A percentile compares a stretch with the other conserved stretches of the same genome.
Evolutionary conservation across 2,329 filamentous ascomycete genomes (phyloP).

Genomic region (Aspergillus proliferans): DNA sequence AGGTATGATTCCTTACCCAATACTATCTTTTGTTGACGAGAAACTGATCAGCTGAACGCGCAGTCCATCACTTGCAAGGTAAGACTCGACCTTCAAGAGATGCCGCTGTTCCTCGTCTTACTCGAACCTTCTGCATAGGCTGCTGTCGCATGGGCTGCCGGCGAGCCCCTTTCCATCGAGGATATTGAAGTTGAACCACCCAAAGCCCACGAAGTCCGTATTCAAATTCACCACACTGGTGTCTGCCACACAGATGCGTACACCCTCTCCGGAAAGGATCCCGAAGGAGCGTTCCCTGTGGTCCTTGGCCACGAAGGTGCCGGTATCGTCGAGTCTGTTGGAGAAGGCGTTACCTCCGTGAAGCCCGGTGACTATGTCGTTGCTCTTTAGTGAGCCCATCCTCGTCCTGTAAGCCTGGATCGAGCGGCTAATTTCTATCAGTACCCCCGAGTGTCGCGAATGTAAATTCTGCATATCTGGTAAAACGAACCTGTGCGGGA

Average conservation of each 20-base stretch:
- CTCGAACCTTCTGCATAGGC: conserved; percentile 49
- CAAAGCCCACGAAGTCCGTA: conserved; percentile 88
- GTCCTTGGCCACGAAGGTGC: conserved; percentile 87
- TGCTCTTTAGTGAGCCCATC: conserved; percentile 57
- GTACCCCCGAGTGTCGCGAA: conserved; percentile 88
- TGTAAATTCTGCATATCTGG: conserved; percentile 99
- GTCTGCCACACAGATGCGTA: conserved; percentile 98
- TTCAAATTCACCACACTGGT: conserved; percentile 94
- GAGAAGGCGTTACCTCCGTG: conserved; percentile 89
- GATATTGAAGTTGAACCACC: conserved; percentile 88
- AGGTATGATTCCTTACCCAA: conserved; percentile 35
- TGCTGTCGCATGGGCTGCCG: conserved; percentile 94
- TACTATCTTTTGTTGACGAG: not conserved
- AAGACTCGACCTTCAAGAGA: conserved; percentile 6
- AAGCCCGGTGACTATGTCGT: conserved; percentile 90
- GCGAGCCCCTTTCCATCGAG: conserved; percentile 81
- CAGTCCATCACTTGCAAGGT: conserved; percentile 90
- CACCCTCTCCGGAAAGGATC: conserved; percentile 92
- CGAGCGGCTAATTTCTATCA: no score
- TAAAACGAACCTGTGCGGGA: conserved; percentile 98
- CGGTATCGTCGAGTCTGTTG: conserved; percentile 86
- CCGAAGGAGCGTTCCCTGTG: conserved; percentile 87
- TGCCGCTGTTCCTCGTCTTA: no score
- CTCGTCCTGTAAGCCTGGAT: no score
- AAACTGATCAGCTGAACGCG: conserved; percentile 6